These are phyloP conservation scores for Diplodia sapinea DNA, from an alignment of 2,329 filamentous ascomycete species.

Conservation along the genomic window DNA sequence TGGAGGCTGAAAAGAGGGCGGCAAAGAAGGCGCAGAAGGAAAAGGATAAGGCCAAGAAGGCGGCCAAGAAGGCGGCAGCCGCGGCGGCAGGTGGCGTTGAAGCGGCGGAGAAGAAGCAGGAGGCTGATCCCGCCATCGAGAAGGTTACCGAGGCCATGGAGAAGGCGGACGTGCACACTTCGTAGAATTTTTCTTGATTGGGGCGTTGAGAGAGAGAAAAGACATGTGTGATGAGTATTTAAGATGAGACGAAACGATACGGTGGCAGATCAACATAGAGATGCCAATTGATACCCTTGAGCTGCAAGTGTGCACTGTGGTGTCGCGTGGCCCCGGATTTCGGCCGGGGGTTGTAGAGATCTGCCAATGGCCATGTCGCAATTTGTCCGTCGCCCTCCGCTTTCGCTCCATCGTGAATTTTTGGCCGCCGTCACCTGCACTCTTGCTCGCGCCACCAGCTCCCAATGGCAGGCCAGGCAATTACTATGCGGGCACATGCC, in stretches of 20 bases:
- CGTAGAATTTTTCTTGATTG: constrained; percentile 16
- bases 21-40: constrained; percentile 69
- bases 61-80: constrained; percentile 57
- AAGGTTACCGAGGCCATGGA: constrained; percentile 31
- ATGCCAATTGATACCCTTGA: constrained; percentile 30
- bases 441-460: constrained; percentile 12
- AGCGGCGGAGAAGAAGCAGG: constrained; percentile 31
- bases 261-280: constrained; percentile 28
- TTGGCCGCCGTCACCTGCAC: constrained; percentile 26
- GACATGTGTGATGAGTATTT: constrained; percentile 16
- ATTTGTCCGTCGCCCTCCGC: constrained; percentile 28
- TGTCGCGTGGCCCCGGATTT: constrained; percentile 21
- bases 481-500: constrained; percentile 45
- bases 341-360: constrained; percentile 9
- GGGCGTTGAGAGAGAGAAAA: constrained; percentile 1
- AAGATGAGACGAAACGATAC: constrained; percentile 8
- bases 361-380: constrained; percentile 26
- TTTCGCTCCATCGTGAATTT: constrained; percentile 31
- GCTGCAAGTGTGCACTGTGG: constrained; percentile 18
- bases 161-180: constrained; percentile 32
- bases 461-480: constrained; percentile 31
- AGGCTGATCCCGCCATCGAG: constrained; percentile 31
- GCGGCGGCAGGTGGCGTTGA: constrained; percentile 47
- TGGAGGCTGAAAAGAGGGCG: constrained; percentile 55
- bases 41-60: constrained; percentile 60